Base-by-base conservation (phyloP, 164 flowering plant genomes). In the Dillenia turbinata region DNA sequence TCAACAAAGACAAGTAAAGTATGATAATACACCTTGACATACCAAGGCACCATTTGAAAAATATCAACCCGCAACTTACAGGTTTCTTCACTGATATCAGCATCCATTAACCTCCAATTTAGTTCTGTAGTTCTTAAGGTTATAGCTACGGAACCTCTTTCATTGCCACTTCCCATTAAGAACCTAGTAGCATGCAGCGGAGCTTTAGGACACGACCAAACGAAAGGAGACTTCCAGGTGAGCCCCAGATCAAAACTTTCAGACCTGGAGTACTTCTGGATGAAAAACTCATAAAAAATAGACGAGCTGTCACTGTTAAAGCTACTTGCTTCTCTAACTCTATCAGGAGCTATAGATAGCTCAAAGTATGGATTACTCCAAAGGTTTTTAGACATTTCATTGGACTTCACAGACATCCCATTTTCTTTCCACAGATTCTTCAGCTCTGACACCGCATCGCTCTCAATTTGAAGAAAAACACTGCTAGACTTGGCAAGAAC, bases 1-100 rank as follows among this genome's bases (percentile, higher is more conserved):
- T 94, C 88, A 46, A 87, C 61, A 68, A 72, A 83, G 17, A 91
- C 69, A 71, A 72, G 83, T 44, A 88, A 56, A 9, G 90, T 83
- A 64, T 91, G 97, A 68, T 66, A 91, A 69, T 91, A 94, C 26
- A 89, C 95, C 77, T 86, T 94, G 48, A 91, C 81, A 86, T 94
- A 94, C 98, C 98, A 94, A 66, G 98, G 97, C 47, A 91, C 92
- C 69, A 89, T 80, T 72, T 94, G 99, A 76, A 94, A 91, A 66
- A 91, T 61, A 64, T 81, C 66, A 69, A 85, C 85, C 56, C 66
- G 77, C 64, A 89, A 64, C 12, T 10, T 74, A 81, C 89, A 84
- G 11, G 55, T 69, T 17, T 77, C 79, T 55, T 66, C 73, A 52
- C 45, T 12, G 49, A 13, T 5, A 65, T 73, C 68, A 48, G 69